A percentile compares a stretch with the other conserved stretches of the same genome.
Evolutionary conservation across 495 filamentous ascomycete species (phyloP).

Genomic region (Pyrenopolyporus hunteri): DNA sequence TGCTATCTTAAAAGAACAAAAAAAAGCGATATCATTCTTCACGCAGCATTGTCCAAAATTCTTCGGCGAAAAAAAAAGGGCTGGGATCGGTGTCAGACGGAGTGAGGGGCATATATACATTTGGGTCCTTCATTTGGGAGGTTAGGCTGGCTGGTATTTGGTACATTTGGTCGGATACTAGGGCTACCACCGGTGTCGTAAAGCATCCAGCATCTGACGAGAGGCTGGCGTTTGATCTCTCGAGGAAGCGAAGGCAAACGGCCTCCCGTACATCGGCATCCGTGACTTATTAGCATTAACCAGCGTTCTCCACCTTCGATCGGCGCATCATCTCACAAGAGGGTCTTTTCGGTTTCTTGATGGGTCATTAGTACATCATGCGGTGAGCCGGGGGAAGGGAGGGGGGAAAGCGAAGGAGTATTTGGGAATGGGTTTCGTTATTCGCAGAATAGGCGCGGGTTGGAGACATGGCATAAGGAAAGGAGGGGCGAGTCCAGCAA

Average conservation of each 20-base stretch:
- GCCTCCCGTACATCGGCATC: slow-evolving; percentile 32
- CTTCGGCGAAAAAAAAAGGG: slow-evolving; percentile 27
- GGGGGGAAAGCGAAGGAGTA: slow-evolving; percentile 38
- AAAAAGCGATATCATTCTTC: slow-evolving; percentile 36
- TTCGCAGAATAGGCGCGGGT: slow-evolving; percentile 12
- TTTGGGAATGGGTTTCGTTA: slow-evolving; percentile 22
- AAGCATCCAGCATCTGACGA: slow-evolving; percentile 36
- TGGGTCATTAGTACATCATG: slow-evolving; percentile 15
- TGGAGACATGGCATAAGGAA: slow-evolving; percentile 17
- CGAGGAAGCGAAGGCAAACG: slow-evolving; percentile 11
- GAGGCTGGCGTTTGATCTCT: slow-evolving; percentile 33
- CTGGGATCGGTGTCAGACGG: slow-evolving; percentile 21
- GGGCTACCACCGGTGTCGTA: slow-evolving; percentile 31
- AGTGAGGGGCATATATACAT: slow-evolving; percentile 31
- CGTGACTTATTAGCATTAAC: slow-evolving; percentile 39
- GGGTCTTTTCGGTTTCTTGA: slow-evolving; percentile 19
- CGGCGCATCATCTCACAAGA: slow-evolving; percentile 29
- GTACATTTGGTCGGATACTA: slow-evolving; percentile 37
- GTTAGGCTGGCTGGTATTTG: slow-evolving; percentile 35
- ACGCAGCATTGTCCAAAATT: slow-evolving; percentile 25
- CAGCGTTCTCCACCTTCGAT: slow-evolving; percentile 37
- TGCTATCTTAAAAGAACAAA: slow-evolving; percentile 16
- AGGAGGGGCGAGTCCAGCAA: slow-evolving; percentile 15
- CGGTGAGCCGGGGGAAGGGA: slow-evolving; percentile 27
- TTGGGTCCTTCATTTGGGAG: slow-evolving; percentile 35